Evolutionary conservation across 345 rosid genomes (phyloP).

Genomic region (Bruguiera gymnorhiza): DNA sequence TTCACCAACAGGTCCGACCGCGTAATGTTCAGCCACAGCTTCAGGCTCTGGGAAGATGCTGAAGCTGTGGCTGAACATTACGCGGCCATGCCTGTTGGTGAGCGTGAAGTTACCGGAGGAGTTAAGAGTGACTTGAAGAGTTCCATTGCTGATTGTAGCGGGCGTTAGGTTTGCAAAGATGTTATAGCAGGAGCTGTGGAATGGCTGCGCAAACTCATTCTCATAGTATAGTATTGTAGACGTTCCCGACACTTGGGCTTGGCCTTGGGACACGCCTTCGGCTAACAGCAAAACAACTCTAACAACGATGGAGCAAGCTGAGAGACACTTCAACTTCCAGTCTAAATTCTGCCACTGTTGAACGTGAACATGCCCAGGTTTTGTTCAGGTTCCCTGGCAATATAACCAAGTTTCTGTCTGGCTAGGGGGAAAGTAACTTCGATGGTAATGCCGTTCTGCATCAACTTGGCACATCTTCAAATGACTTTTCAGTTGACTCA

Average conservation of each 20-base stretch:
- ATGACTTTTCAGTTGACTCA: conserved; percentile 41
- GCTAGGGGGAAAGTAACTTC: conserved; percentile 22
- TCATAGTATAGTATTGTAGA: too few relatives aligned
- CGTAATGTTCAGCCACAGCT: not conserved
- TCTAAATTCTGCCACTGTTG: conserved; percentile 22
- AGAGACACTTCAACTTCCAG: too few relatives aligned
- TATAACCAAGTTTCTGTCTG: conserved; percentile 11
- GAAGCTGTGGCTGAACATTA: not conserved
- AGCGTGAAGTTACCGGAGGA: too few relatives aligned
- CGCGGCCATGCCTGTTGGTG: not conserved
- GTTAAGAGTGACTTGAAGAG: too few relatives aligned
- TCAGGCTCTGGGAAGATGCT: not conserved
- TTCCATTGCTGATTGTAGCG: too few relatives aligned
- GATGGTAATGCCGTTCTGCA: conserved; percentile 15
- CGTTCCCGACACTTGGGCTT: too few relatives aligned
- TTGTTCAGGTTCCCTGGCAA: conserved; percentile 21
- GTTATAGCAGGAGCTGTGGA: too few relatives aligned
- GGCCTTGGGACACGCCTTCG: too few relatives aligned
- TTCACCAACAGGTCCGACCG: not conserved
- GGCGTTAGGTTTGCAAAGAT: too few relatives aligned
- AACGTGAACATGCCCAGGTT: conserved; percentile 20
- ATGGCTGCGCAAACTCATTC: too few relatives aligned
- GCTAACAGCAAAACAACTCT: too few relatives aligned
- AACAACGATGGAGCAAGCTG: too few relatives aligned
- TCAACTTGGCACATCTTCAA: conserved; percentile 24